Base-by-base conservation (phyloP, 345 rosid genomes). In the Raphanus sativus region DNA sequence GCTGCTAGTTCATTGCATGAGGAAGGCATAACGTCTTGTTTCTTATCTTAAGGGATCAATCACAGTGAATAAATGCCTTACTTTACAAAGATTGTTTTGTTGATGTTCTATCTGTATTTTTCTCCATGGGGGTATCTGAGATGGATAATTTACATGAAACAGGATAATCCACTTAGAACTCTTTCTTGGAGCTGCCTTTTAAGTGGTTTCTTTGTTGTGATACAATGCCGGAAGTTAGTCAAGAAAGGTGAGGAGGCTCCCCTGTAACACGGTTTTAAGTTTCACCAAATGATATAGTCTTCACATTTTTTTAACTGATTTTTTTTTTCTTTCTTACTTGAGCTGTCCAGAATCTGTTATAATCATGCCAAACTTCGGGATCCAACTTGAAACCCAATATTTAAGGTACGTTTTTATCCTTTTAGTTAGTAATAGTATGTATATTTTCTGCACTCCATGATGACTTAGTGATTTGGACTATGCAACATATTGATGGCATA, bases 361-460 rank as follows among this genome's bases (percentile, higher is more conserved):
- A 64, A 82, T 89, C 77, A 84, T 92, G 85, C 92, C 97, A 68
- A 78, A 86, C 73, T 88, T 90, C 72, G 97, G 92, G 62, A 85
- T 92, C 79, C 97, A 90, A 81, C 91, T 92, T 32, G 92, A 90
- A 82, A 92, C 97, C 42, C 89, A 87, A 66, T 88, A 87, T 87
- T 11, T 71, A 48, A 89, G 96, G 98, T 90, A 81, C 5, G 3
- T 25, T 34, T 38, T 66, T 0, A 29, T 4, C 60, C n/a, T 10
- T 61, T 30, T 73, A 63, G 33, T 17, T 3, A 21, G 21, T 21
- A 21, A 21, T 21, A 21, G 21, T 42, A 25, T 52, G 7, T 70
- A 10, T 54, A 10, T 77, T 63, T 58, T 70, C 55, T 69, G 11
- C n/a, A 8, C 4, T 32, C 67, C 36, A 15, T 34, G 71, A 52